Evolutionary conservation across 2,329 filamentous ascomycete genomes (phyloP).

Genomic region (Acarospora socialis): DNA sequence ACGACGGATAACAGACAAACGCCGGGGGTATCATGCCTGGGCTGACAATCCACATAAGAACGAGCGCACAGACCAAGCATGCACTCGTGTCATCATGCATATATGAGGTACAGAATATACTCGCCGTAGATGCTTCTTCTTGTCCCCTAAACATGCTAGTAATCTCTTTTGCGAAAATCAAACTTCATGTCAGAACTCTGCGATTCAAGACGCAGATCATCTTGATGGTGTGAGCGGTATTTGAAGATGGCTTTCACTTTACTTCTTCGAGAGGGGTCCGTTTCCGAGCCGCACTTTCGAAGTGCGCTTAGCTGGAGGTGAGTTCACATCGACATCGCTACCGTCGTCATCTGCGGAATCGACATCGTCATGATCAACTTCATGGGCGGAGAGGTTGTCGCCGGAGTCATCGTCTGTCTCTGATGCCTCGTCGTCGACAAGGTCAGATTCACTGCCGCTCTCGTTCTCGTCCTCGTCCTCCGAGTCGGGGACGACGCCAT

Average conservation of each 20-base stretch:
- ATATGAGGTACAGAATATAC: conserved; percentile 10
- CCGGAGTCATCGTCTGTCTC: conserved; percentile 41
- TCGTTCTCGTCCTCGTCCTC: conserved; percentile 29
- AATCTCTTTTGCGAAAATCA: not conserved
- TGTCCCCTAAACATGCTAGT: conserved; percentile 6
- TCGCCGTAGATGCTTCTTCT: conserved; percentile 13
- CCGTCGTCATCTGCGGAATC: conserved; percentile 8
- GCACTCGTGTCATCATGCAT: conserved; percentile 16
- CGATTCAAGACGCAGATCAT: not conserved
- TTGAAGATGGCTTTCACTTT: not conserved
- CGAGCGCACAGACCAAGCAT: conserved; percentile 11
- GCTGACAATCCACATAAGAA: conserved; percentile 12
- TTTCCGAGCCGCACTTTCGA: conserved; percentile 7
- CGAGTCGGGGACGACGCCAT: conserved; percentile 33
- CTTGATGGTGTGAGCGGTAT: not conserved
- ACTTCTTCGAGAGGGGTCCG: conserved; percentile 3
- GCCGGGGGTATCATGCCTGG: conserved; percentile 14
- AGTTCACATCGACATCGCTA: conserved; percentile 10
- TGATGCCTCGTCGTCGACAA: conserved; percentile 40
- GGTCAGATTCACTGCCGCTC: conserved; percentile 24
- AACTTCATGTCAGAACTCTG: not conserved
- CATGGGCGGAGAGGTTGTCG: conserved; percentile 38
- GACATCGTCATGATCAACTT: conserved; percentile 12
- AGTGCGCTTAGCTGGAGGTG: conserved; percentile 9
- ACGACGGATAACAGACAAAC: conserved; percentile 3